phyloP scores from a whole-genome alignment of 306 rosid species.

The Citrullus colocynthis region DNA sequence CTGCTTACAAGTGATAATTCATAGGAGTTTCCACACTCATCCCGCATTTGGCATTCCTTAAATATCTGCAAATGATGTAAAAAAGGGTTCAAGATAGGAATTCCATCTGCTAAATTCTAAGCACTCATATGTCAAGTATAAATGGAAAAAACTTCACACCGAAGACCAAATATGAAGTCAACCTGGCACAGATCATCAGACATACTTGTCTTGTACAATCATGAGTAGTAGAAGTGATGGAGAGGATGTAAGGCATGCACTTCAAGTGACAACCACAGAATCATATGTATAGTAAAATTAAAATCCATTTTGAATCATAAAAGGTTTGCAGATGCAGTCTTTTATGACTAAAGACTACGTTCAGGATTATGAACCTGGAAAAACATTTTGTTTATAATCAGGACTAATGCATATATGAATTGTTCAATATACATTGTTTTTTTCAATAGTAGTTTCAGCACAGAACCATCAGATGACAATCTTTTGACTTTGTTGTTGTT shows the following conservation, averaged over 20 bases:
- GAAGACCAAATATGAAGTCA: constrained; percentile 9
- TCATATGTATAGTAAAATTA: not conserved
- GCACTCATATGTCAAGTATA: not conserved
- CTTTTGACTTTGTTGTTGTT: not conserved
- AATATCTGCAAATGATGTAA: constrained; percentile 37
- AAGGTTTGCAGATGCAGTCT: not conserved
- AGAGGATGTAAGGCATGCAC: not conserved
- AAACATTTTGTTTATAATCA: not conserved
- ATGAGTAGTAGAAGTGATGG: not conserved
- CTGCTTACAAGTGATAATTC: constrained; percentile 81
- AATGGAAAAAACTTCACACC: not conserved
- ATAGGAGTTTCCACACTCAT: constrained; percentile 53
- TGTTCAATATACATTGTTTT: not conserved
- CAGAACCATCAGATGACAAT: not conserved
- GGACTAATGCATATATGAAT: not conserved
- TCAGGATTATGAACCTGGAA: not conserved
- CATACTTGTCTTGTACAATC: not conserved
- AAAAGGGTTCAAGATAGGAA: not conserved
- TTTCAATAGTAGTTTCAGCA: not conserved
- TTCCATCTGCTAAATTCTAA: not conserved
- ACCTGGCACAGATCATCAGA: not conserved
- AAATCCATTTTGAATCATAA: not conserved
- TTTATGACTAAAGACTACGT: not conserved
- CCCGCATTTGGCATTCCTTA: constrained; percentile 46
- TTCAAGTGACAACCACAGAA: not conserved